phyloP scores from a whole-genome alignment of 225 moss, liverwort and hornwort species.

The Antitrichia curtipendula region DNA sequence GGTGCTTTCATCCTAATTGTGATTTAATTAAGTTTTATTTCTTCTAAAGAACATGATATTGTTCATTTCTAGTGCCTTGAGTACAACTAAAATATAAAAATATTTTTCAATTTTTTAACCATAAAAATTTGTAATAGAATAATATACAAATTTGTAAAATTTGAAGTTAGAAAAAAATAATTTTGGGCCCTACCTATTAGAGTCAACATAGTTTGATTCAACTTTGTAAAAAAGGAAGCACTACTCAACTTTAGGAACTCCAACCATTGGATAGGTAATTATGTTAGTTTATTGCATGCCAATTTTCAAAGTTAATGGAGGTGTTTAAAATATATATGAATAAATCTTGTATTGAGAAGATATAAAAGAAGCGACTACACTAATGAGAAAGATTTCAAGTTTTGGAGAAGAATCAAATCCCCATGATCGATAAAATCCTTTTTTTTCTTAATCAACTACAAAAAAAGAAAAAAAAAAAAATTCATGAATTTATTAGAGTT shows the following conservation, averaged over 20 bases:
- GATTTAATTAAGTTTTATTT: neutral
- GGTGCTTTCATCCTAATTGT: neutral
- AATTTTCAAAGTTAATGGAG: neutral
- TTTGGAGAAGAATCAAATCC: neutral
- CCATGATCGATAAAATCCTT: neutral
- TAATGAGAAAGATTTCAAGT: neutral
- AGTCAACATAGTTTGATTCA: neutral
- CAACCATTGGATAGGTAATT: neutral
- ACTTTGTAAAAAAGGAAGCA: neutral
- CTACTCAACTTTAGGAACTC: neutral
- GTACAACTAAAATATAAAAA: neutral
- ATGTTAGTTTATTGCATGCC: neutral
- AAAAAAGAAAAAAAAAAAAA: neutral
- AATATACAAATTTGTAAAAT: neutral
- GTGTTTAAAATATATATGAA: neutral
- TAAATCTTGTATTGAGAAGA: fast-evolving
- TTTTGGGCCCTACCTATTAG: fast-evolving
- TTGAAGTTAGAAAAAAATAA: neutral
- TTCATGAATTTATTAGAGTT: neutral
- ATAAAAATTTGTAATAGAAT: neutral
- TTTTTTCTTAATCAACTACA: neutral
- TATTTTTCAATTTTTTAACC: fast-evolving
- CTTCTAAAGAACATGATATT: neutral
- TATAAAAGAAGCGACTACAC: too few relatives aligned
- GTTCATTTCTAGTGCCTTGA: neutral